phyloP scores from a whole-genome alignment of 1,284 basidiomycete species.

The Cystobasidium pallidum region DNA sequence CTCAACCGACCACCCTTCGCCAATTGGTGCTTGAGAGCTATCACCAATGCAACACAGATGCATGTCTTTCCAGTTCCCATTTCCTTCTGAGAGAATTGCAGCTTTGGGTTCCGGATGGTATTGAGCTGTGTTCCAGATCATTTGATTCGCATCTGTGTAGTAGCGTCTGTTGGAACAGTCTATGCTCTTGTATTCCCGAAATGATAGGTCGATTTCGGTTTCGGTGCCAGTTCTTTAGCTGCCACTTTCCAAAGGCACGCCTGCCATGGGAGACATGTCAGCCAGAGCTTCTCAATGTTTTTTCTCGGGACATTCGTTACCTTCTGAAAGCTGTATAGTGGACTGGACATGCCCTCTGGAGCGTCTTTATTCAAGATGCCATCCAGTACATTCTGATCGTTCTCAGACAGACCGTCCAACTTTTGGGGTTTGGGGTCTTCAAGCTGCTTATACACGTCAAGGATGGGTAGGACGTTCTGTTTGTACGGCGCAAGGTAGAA shows the following conservation, averaged over 20 bases:
- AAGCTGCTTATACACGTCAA: constrained; percentile 50
- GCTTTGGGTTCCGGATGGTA: constrained; percentile 44
- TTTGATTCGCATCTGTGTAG: constrained; percentile 21
- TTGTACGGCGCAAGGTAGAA: background rate
- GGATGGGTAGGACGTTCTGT: constrained; percentile 45
- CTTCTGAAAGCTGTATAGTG: constrained; percentile 34
- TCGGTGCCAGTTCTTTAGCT: constrained; percentile 48
- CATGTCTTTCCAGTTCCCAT: constrained; percentile 60
- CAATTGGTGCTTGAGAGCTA: constrained; percentile 55
- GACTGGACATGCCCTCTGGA: constrained; percentile 36
- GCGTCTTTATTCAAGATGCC: constrained; percentile 41
- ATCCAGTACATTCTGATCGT: constrained; percentile 3
- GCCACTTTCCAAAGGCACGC: constrained; percentile 51
- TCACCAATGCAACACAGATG: constrained; percentile 57
- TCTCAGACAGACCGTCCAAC: constrained; percentile 11
- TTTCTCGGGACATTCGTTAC: too few species aligned
- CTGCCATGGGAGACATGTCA: too few species aligned
- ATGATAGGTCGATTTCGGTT: constrained; percentile 34
- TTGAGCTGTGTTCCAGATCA: constrained; percentile 37
- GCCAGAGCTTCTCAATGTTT: too few species aligned
- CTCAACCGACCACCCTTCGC: constrained; percentile 12
- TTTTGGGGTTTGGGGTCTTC: constrained; percentile 43
- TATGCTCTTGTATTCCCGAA: constrained; percentile 5
- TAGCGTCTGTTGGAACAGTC: constrained; percentile 25
- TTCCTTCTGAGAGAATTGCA: constrained; percentile 56